Base-by-base conservation (phyloP, 441 rosid species). In the Kokia cookei region DNA sequence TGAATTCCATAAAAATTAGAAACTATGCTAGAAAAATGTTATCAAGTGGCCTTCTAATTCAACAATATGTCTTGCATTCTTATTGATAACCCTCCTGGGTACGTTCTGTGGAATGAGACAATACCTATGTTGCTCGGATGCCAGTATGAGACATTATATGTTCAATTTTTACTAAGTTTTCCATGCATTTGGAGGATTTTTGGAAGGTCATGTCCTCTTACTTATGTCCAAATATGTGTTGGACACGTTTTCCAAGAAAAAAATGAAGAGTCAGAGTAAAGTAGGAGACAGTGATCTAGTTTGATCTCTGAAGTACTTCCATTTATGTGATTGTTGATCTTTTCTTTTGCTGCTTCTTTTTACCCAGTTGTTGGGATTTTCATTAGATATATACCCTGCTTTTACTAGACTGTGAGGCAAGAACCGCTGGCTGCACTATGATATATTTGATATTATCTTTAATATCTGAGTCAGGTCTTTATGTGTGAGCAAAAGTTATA, bases 401-500 rank as follows among this genome's bases (percentile, higher is more conserved):
- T 24, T 40, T 7, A 7, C 65, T 76, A 53, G 43, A 26, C 19
- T 27, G 11, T 11, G 50, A 58, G 17, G 48, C 40, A 32, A 68
- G 57, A 59, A 45, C 50, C 19, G 43, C 12, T 43, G 8, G 14
- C 17, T 22, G 10, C 50, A 69, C 62, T 19, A 9, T 62, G 24
- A 61, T 11, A 19, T 74, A 3, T 73, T 42, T 75, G 76, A 79
- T 76, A 58, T 61, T 19, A 47, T 54, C 37, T 61, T 57, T 26
- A 75, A 69, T 61, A 66, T 63, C 63, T 62, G 82, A 77, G 43
- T 42, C 80, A 83, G 86, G 75, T 80, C 58, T 83, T 80, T 69
- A 80, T 78, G 22, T 83, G 86, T 57, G 86, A 83, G 72, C 82
- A 80, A 76, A 80, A 83, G 82, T 75, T 83, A 19, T 83, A 80